phyloP scores from a whole-genome alignment of 306 rosid species.

The Begonia loranthoides region DNA sequence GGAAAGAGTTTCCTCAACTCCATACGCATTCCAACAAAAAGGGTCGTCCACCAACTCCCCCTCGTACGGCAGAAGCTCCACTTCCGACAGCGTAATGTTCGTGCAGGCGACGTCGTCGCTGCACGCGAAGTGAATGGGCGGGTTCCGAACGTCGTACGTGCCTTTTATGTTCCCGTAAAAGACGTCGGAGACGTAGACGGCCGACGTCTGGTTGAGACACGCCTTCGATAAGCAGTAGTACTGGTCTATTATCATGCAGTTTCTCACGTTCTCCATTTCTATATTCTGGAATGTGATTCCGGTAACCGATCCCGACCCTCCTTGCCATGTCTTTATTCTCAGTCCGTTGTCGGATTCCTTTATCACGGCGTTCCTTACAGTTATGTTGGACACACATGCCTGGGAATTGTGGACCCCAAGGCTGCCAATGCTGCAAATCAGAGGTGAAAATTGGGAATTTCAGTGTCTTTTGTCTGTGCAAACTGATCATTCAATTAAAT shows the following conservation, averaged over 20 bases:
- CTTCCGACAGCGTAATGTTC: conserved; percentile 68
- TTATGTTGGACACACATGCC: conserved; percentile 85
- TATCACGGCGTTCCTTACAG: conserved; percentile 48
- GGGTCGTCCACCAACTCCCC: conserved; percentile 74
- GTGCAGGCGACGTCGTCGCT: conserved; percentile 84
- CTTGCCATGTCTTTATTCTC: conserved; percentile 97
- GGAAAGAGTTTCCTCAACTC: conserved; percentile 55
- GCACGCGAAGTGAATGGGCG: conserved; percentile 93
- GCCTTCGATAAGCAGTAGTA: conserved; percentile 70
- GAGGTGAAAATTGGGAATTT: not conserved
- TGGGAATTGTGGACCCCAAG: conserved; percentile 74
- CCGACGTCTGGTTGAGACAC: conserved; percentile 71
- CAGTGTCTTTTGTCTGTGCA: too few relatives aligned
- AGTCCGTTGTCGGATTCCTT: conserved; percentile 81
- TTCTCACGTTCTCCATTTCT: conserved; percentile 75
- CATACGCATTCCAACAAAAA: conserved; percentile 95
- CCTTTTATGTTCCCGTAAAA: conserved; percentile 66
- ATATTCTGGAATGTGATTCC: conserved; percentile 53
- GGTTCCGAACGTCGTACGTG: conserved; percentile 69
- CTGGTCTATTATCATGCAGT: conserved; percentile 76
- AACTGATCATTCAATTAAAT: too few relatives aligned
- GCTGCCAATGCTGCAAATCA: conserved; percentile 78
- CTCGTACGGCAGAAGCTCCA: conserved; percentile 71
- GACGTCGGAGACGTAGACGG: conserved; percentile 53
- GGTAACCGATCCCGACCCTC: conserved; percentile 68